A percentile compares a stretch with the other conserved stretches of the same genome.
phyloP scores from a whole-genome alignment of 2,329 filamentous ascomycete species.

The Trichoderma atrobrunneum region DNA sequence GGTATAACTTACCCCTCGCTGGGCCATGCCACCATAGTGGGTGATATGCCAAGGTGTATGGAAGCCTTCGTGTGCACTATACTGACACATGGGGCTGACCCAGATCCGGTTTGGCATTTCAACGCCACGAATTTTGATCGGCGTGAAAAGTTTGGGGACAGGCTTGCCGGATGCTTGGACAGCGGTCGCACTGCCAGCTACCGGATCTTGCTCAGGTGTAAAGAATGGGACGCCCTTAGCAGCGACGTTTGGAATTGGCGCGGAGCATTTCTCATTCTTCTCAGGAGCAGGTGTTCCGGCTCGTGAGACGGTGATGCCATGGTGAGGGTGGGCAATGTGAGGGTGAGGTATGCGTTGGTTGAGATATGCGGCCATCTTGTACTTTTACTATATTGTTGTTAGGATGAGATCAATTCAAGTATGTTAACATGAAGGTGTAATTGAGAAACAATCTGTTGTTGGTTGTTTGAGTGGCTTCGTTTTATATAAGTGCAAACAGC shows the following conservation, averaged over 20 bases:
- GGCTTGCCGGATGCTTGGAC: neutral
- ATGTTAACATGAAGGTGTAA: neutral
- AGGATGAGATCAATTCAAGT: neutral
- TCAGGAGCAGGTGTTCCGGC: neutral
- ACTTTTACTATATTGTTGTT: neutral
- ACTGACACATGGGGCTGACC: constrained; percentile 46
- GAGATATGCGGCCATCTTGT: constrained; percentile 4
- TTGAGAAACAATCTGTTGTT: neutral
- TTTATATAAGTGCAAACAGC: neutral
- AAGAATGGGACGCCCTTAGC: constrained; percentile 41
- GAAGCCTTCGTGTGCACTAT: constrained; percentile 49
- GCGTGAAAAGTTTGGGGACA: constrained; percentile 45
- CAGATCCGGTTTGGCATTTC: constrained; percentile 45
- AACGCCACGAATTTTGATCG: constrained; percentile 43
- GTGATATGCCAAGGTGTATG: constrained; percentile 67
- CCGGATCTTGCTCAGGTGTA: constrained; percentile 44
- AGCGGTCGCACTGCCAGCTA: constrained; percentile 36
- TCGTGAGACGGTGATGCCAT: constrained; percentile 3
- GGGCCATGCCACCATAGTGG: constrained; percentile 68
- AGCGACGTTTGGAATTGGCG: constrained; percentile 25
- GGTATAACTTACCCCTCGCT: constrained; percentile 48
- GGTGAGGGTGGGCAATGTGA: neutral
- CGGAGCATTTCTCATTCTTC: neutral
- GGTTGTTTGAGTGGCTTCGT: neutral
- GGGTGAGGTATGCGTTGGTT: neutral